Percentiles rank a stretch among this genome's conserved stretches.
These are phyloP conservation scores for Colletotrichum filicis DNA, from an alignment of 2,329 filamentous ascomycete genomes.

Conservation along the genomic window DNA sequence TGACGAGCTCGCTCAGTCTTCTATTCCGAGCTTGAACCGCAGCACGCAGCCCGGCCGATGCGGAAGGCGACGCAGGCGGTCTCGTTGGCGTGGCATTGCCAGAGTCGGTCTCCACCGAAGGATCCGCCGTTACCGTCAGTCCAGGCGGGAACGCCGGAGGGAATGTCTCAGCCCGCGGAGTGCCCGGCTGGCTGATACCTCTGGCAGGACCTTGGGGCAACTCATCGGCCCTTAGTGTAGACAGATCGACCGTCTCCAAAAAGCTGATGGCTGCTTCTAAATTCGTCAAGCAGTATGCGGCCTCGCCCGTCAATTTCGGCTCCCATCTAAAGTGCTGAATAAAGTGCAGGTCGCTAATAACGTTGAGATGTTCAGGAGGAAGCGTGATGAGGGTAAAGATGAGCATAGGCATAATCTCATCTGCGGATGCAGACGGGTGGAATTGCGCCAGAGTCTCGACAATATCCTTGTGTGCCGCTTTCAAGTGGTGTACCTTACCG, in stretches of 20 bases:
- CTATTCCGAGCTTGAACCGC: slow-evolving; percentile 71
- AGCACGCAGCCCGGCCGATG: slow-evolving; percentile 51
- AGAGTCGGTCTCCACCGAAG: slow-evolving; percentile 45
- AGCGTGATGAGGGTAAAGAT: slow-evolving; percentile 96
- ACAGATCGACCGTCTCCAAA: slow-evolving; percentile 92
- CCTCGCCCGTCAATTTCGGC: slow-evolving; percentile 89
- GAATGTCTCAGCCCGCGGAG: slow-evolving; percentile 64
- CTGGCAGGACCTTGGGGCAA: slow-evolving; percentile 75
- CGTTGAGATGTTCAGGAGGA: slow-evolving; percentile 84
- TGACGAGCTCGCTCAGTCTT: slow-evolving; percentile 86
- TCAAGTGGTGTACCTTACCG: slow-evolving; percentile 90
- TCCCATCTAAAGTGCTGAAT: slow-evolving; percentile 91
- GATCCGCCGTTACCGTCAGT: slow-evolving; percentile 45
- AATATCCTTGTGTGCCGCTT: slow-evolving; percentile 90
- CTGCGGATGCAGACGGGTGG: slow-evolving; percentile 86
- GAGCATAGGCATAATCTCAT: slow-evolving; percentile 95
- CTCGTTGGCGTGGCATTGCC: slow-evolving; percentile 48
- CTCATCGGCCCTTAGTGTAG: slow-evolving; percentile 86
- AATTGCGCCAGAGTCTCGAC: slow-evolving; percentile 83
- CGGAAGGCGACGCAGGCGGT: slow-evolving; percentile 49
- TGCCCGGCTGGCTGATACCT: slow-evolving; percentile 56
- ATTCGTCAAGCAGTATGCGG: slow-evolving; percentile 96
- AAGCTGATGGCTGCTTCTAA: slow-evolving; percentile 95
- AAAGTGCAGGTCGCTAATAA: slow-evolving; percentile 95
- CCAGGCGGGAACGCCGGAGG: slow-evolving; percentile 66